phyloP scores from a whole-genome alignment of 306 rosid species.

The Arachis hypogaea region DNA sequence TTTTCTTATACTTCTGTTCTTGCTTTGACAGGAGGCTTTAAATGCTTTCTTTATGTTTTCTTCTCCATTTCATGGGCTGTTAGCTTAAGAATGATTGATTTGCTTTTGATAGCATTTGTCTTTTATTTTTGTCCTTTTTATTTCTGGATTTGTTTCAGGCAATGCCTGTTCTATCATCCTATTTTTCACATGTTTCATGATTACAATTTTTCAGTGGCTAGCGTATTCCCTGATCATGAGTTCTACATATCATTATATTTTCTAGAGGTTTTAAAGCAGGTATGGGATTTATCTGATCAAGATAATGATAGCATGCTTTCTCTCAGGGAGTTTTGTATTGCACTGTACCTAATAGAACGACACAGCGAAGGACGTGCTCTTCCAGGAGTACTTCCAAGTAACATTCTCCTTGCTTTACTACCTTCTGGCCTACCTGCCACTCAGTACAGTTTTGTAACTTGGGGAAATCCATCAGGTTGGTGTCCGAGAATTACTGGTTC shows the following conservation, averaged over 20 bases:
- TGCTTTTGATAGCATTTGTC: constrained; percentile 25
- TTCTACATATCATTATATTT: constrained; percentile 56
- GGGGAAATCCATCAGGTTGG: constrained; percentile 78
- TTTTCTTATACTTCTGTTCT: constrained; percentile 34
- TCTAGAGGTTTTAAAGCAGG: constrained; percentile 96
- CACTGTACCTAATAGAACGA: constrained; percentile 94
- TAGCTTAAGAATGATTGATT: constrained; percentile 16
- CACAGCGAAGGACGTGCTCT: constrained; percentile 87
- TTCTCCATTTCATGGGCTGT: constrained; percentile 19
- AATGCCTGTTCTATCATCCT: constrained; percentile 2
- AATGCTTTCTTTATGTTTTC: constrained; percentile 15
- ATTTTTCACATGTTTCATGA: constrained; percentile 5
- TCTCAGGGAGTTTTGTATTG: constrained; percentile 91
- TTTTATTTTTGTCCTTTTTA: background rate
- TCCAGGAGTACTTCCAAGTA: constrained; percentile 79
- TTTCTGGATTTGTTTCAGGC: background rate
- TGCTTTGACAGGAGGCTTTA: constrained; percentile 29
- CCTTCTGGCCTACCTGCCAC: constrained; percentile 59
- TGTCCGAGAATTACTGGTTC: constrained; percentile 25
- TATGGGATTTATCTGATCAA: constrained; percentile 98
- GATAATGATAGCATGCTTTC: constrained; percentile 99
- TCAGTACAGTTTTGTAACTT: constrained; percentile 53
- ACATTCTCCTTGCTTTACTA: constrained; percentile 69
- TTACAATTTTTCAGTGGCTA: constrained; percentile 13
- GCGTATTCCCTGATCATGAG: constrained; percentile 39